phyloP scores from a whole-genome alignment of 441 rosid species.

The Cnidoscolus chayamansa region DNA sequence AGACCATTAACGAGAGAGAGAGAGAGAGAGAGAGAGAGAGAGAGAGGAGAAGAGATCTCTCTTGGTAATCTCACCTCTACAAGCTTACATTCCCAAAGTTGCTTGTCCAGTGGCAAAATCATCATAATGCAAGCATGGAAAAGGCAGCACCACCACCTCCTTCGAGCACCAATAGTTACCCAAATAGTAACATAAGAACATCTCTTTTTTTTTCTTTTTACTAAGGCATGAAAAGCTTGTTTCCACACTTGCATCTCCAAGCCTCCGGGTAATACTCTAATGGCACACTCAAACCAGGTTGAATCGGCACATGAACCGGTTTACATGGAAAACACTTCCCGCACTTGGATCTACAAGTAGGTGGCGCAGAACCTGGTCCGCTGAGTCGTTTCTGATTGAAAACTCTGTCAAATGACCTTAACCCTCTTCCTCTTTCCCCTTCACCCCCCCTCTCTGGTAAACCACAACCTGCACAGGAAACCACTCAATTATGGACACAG shows the following conservation, averaged over 20 bases:
- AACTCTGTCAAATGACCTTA: conserved; percentile 25
- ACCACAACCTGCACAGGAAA: conserved; percentile 37
- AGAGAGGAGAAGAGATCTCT: conserved; percentile 22
- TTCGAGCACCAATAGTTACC: conserved; percentile 18
- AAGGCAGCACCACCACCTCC: conserved; percentile 18
- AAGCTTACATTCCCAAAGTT: conserved; percentile 46
- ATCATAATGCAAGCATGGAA: conserved; percentile 18
- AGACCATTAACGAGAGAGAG: conserved; percentile 4
- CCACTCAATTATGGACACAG: neutral
- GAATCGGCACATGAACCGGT: conserved; percentile 76
- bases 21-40: conserved; percentile 14
- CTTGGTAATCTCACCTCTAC: conserved; percentile 35
- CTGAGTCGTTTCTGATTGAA: conserved; percentile 37
- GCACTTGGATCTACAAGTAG: conserved; percentile 78
- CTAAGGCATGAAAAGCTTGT: conserved; percentile 65
- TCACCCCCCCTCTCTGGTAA: conserved; percentile 25
- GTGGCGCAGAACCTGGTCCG: conserved; percentile 83
- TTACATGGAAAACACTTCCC: conserved; percentile 74
- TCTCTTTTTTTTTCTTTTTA: neutral
- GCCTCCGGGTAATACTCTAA: conserved; percentile 92
- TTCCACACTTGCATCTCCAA: conserved; percentile 93
- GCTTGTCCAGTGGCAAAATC: conserved; percentile 32
- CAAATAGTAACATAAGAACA: conserved; percentile 13
- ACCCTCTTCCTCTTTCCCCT: conserved; percentile 22
- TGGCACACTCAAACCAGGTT: conserved; percentile 57